These are phyloP conservation scores for Fusarium floridanum DNA, from an alignment of 2,329 filamentous ascomycete species.

Conservation along the genomic window DNA sequence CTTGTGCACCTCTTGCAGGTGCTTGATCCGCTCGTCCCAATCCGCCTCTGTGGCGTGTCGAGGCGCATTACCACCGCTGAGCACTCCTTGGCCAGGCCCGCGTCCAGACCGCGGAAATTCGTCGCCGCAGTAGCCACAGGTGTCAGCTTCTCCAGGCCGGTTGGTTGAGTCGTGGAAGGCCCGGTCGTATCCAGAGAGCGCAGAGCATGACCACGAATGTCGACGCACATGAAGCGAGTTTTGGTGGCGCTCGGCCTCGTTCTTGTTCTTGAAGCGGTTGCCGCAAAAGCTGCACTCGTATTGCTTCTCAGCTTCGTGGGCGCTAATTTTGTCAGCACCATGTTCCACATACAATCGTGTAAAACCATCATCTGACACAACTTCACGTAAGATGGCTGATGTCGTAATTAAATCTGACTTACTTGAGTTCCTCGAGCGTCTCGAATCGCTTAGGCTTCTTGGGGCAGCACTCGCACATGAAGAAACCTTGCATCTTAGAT, in stretches of 20 bases:
- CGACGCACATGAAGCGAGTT: constrained; percentile 93
- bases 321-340: constrained; percentile 63
- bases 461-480: constrained; percentile 41
- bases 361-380: constrained; percentile 14
- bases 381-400: constrained; percentile 17
- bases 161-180: constrained; percentile 87
- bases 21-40: constrained; percentile 88
- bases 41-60: constrained; percentile 79
- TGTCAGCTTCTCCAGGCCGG: constrained; percentile 77
- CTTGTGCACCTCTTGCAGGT: constrained; percentile 93
- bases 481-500: constrained; percentile 31
- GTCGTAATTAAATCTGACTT: constrained; percentile 32
- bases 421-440: constrained; percentile 33
- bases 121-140: constrained; percentile 95
- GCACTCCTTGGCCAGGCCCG: constrained; percentile 50
- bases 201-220: constrained; percentile 97
- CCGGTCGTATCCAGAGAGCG: constrained; percentile 80
- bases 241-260: constrained; percentile 95
- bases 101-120: constrained; percentile 76
- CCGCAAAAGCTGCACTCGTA: constrained; percentile 94
- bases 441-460: constrained; percentile 42
- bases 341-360: constrained; percentile 1
- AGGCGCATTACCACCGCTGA: constrained; percentile 52
- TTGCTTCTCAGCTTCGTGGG: constrained; percentile 95
- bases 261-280: constrained; percentile 99